These are phyloP conservation scores for Phialophora chinensis DNA, from an alignment of 2,329 filamentous ascomycete species.

Conservation along the genomic window DNA sequence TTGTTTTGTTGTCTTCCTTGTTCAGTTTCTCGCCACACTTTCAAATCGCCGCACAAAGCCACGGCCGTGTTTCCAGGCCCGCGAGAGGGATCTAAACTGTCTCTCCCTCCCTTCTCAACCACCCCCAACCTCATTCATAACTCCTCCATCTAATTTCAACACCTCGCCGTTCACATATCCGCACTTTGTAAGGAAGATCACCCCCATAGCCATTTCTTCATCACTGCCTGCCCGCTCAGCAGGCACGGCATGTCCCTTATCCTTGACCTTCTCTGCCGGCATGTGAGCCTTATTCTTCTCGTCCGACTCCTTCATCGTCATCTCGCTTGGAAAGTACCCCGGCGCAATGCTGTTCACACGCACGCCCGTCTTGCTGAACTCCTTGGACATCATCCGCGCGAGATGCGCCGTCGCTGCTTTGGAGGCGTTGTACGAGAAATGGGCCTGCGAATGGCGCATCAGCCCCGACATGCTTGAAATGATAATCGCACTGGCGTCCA, in stretches of 20 bases:
- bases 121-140: conserved; percentile 44
- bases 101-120: conserved; percentile 11
- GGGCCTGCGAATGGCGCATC: conserved; percentile 73
- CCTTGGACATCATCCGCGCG: conserved; percentile 66
- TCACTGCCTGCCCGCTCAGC: conserved; percentile 65
- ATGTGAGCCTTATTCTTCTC: conserved; percentile 62
- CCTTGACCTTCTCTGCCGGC: conserved; percentile 43
- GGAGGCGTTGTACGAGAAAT: conserved; percentile 73
- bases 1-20: background rate
- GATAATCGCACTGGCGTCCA: conserved; percentile 56
- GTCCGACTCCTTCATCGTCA: conserved; percentile 64
- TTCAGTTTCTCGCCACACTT: background rate
- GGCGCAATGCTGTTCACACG: conserved; percentile 73
- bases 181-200: conserved; percentile 57
- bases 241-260: conserved; percentile 50
- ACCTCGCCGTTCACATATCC: conserved; percentile 57
- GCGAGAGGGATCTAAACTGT: background rate
- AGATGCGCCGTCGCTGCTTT: conserved; percentile 71
- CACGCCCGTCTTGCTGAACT: conserved; percentile 74
- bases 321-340: conserved; percentile 71
- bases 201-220: conserved; percentile 69
- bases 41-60: background rate
- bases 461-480: conserved; percentile 73
- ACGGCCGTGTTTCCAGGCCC: background rate
- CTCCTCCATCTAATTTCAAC: conserved; percentile 55